These are phyloP conservation scores for Penicillium egyptiacum DNA, from an alignment of 495 filamentous ascomycete species.

Conservation along the genomic window DNA sequence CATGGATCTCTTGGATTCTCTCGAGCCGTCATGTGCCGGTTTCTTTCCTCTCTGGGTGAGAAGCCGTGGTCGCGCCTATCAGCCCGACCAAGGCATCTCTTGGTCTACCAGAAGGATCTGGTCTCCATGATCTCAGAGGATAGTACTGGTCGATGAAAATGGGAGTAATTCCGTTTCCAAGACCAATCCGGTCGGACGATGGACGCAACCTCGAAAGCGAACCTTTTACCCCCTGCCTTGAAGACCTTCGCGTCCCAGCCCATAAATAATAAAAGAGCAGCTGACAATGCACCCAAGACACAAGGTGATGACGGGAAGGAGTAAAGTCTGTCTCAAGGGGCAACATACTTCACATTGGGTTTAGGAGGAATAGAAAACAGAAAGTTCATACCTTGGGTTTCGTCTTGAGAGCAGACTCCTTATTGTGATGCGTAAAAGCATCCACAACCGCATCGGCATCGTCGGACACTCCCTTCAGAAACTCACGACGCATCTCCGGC, in stretches of 20 bases:
- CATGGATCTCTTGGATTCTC: neutral
- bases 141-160: constrained; percentile 2
- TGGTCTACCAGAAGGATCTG: neutral
- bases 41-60: neutral
- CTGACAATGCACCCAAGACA: constrained; percentile 1
- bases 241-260: neutral
- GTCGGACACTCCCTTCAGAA: constrained; percentile 57
- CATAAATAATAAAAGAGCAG: neutral
- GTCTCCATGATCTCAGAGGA: neutral
- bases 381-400: constrained; percentile 71
- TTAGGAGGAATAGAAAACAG: constrained; percentile 6
- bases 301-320: neutral
- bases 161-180: neutral
- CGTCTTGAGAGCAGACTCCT: constrained; percentile 73
- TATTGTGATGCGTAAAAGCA: constrained; percentile 67
- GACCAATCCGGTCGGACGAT: constrained; percentile 10
- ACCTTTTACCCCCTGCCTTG: neutral
- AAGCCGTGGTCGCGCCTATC: neutral
- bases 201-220: neutral
- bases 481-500: constrained; percentile 56
- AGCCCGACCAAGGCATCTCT: neutral
- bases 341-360: constrained; percentile 1
- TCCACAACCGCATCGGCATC: constrained; percentile 61
- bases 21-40: neutral
- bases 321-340: neutral